These are phyloP conservation scores for Penicillium bovifimosum DNA, from an alignment of 495 filamentous ascomycete species.

Conservation along the genomic window DNA sequence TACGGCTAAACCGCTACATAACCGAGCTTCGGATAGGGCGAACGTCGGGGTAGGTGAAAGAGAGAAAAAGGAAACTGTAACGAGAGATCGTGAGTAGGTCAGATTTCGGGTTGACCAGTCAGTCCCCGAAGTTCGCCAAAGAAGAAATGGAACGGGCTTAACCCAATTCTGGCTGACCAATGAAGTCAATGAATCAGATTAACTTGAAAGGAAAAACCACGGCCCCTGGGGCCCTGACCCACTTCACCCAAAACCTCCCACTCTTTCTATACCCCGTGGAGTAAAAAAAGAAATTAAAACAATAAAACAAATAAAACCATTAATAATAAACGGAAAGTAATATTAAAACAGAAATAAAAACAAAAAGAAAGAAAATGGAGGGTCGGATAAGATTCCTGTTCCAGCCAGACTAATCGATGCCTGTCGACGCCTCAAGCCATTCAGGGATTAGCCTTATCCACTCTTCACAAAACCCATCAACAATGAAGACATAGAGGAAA, in stretches of 20 bases:
- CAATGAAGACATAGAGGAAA: background rate
- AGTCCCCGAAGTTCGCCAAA: background rate
- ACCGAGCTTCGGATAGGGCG: background rate
- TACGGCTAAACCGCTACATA: background rate
- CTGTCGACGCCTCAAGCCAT: background rate
- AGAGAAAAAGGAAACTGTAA: constrained; percentile 1
- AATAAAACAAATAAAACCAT: too few species aligned
- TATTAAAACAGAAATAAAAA: too few species aligned
- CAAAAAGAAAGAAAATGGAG: background rate
- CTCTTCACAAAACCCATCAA: background rate
- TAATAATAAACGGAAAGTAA: too few species aligned
- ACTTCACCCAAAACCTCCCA: background rate
- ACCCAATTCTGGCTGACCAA: background rate
- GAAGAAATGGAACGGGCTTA: background rate
- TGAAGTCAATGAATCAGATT: background rate
- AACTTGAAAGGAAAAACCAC: background rate
- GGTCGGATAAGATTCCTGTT: constrained; percentile 5
- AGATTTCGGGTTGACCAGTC: background rate
- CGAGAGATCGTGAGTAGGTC: background rate
- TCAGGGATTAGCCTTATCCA: background rate
- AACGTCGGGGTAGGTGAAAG: background rate
- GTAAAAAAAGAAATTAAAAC: background rate
- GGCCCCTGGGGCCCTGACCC: constrained; percentile 6
- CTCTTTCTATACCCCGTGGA: background rate
- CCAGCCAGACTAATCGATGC: background rate